Evolutionary conservation across 2,329 filamentous ascomycete genomes (phyloP), one percentile per base, ranked within the genome.

Genomic region (Phyllosticta ampelicida): DNA sequence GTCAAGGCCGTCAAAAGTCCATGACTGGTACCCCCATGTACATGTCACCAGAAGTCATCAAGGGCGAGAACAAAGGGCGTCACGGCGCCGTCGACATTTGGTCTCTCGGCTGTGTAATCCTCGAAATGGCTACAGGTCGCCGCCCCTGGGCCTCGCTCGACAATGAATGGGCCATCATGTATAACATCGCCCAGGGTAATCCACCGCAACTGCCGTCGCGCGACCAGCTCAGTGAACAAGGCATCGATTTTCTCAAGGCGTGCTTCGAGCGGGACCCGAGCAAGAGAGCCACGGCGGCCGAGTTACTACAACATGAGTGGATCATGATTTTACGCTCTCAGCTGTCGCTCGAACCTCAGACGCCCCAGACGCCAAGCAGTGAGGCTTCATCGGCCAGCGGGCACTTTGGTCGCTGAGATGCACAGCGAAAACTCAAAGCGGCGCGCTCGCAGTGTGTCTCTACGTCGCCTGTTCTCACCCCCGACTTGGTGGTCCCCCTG

Each of bases 131-230:
- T 3, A 99, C 94, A 0, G 94, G 94, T 19, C 84, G 90, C 62
- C 85, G 92, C 16, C 94, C 94, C 1, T 99, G 94, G 94, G 90
- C 90, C 23, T 90, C 86, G 63, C 84, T 97, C 52, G 94, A 99
- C 76, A 99, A 99, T 70, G 94, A 99, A 73, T 99, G 91, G 90
- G 94, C 94, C 49, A 97, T 99, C 75, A 99, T 99, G 94, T 99
- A 96, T 80, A 97, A 97, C 77, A 99, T 99, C 68, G 94, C 94
- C 1, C 92, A 96, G 70, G 94, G 94, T 63, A 95, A 96, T 66
- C 88, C 90, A 53, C 94, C 94, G 5, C 86, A 90, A 69, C 79
- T 96, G 58, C 94, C 94, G 1, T 80, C 83, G 0, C 71, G 78
- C 0, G 92, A 97, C 55, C 92, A 97, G 73, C 81, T 99, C 62